Conservation (phyloP, 2,329 filamentous ascomycete genomes). For the Xylariales sp. region DNA sequence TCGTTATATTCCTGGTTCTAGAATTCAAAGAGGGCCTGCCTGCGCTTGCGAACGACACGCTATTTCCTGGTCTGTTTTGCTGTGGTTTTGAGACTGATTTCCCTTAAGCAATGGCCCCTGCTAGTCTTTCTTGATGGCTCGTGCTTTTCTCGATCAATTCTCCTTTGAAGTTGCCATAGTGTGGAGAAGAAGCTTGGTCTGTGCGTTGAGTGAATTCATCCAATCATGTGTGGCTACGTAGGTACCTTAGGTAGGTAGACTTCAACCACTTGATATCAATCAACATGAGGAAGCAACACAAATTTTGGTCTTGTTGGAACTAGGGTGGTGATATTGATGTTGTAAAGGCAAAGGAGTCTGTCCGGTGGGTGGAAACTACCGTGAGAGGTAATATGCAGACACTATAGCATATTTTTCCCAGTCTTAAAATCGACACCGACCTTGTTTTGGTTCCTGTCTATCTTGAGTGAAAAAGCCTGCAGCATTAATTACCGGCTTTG, state of each 20-base stretch:
- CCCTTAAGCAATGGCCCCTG: conserved; percentile 19
- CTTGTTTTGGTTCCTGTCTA: not conserved
- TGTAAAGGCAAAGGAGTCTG: too few species aligned
- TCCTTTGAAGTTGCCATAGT: not conserved
- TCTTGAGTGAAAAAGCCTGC: not conserved
- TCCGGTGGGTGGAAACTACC: too few species aligned
- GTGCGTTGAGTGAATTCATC: conserved; percentile 6
- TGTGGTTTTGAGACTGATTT: conserved; percentile 44
- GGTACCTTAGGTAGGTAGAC: too few species aligned
- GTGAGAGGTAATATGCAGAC: too few species aligned
- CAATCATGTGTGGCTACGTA: conserved; percentile 1
- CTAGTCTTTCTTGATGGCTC: conserved; percentile 12
- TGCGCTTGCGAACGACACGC: conserved; percentile 38
- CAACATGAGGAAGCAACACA: too few species aligned
- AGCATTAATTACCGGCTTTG: conserved; percentile 7
- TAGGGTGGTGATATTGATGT: too few species aligned
- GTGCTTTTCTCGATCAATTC: conserved; percentile 9
- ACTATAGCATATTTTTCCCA: too few species aligned
- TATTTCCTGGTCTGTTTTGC: conserved; percentile 43
- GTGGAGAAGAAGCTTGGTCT: conserved; percentile 10
- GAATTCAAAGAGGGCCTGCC: conserved; percentile 39
- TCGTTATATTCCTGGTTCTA: conserved; percentile 33
- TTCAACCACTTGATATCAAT: too few species aligned
- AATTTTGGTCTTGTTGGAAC: too few species aligned
- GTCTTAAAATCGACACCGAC: too few species aligned